These are phyloP conservation scores for Aspergillus spinulosporus DNA, from an alignment of 2,329 filamentous ascomycete species.

Conservation along the genomic window DNA sequence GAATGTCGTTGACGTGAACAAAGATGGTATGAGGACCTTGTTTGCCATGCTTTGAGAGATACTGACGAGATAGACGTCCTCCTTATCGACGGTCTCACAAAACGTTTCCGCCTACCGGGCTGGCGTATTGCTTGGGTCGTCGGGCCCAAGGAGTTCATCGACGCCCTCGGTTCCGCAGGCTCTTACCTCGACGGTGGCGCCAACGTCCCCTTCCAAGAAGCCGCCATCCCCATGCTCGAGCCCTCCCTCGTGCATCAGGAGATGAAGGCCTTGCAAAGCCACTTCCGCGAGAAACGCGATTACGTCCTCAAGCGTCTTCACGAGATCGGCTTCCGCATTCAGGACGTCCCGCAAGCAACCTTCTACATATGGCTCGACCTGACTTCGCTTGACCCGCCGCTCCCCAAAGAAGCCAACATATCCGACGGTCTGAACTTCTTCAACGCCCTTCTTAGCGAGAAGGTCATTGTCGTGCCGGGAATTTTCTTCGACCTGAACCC, in stretches of 20 bases:
- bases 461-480: constrained; percentile 93
- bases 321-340: constrained; percentile 84
- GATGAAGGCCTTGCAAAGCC: constrained; percentile 83
- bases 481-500: constrained; percentile 99
- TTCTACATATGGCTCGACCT: constrained; percentile 86
- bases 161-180: constrained; percentile 87
- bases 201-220: constrained; percentile 94
- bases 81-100: constrained; percentile 93
- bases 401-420: constrained; percentile 66
- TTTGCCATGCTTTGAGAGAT: neutral
- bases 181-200: constrained; percentile 93
- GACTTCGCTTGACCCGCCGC: constrained; percentile 49
- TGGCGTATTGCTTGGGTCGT: constrained; percentile 98
- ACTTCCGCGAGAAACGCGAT: constrained; percentile 93
- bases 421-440: constrained; percentile 96
- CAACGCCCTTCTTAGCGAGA: constrained; percentile 86
- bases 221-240: constrained; percentile 89
- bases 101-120: constrained; percentile 91
- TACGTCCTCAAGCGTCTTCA: constrained; percentile 78
- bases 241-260: constrained; percentile 75
- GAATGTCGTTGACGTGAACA: constrained; percentile 85
- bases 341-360: constrained; percentile 82
- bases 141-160: constrained; percentile 93
- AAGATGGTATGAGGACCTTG: constrained; percentile 55
- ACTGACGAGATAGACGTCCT: constrained; percentile 65